Evolutionary conservation across 2,329 filamentous ascomycete genomes (phyloP).

Genomic region (Fusarium temperatum): DNA sequence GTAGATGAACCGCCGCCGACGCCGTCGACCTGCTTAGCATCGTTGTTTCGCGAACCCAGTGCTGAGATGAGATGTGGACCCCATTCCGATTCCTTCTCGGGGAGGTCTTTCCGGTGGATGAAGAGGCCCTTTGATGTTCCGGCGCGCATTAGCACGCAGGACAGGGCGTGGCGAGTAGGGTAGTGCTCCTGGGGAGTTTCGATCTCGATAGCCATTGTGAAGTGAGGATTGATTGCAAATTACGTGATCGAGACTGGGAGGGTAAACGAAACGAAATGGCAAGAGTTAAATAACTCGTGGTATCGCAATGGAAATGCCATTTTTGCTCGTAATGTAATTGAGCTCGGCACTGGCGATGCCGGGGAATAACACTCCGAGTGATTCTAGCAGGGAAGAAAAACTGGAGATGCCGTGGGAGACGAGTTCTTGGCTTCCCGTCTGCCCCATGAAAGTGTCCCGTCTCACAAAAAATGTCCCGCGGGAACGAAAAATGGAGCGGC

Average conservation of each 20-base stretch:
- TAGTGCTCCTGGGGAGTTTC: background rate
- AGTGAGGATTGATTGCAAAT: background rate
- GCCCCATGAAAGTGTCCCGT: background rate
- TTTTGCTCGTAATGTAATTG: background rate
- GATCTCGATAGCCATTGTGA: constrained; percentile 14
- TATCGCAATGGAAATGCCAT: background rate
- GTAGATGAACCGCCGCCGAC: constrained; percentile 69
- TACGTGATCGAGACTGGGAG: background rate
- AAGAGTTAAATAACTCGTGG: constrained; percentile 17
- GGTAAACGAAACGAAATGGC: background rate
- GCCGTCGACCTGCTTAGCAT: constrained; percentile 69
- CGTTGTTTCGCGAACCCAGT: constrained; percentile 59
- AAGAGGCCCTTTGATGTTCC: constrained; percentile 71
- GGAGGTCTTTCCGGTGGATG: constrained; percentile 63
- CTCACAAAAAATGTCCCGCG: background rate
- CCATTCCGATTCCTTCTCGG: constrained; percentile 56
- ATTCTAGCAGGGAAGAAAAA: background rate
- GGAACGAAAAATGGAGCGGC: background rate
- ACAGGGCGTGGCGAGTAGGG: constrained; percentile 43
- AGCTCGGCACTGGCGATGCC: background rate
- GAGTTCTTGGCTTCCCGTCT: background rate
- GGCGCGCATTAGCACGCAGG: constrained; percentile 68
- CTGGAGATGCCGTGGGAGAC: background rate
- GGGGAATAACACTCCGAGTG: background rate
- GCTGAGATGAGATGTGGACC: constrained; percentile 60